Base-by-base conservation (phyloP, 768 basidiomycete species). In the Podaxis sp. region DNA sequence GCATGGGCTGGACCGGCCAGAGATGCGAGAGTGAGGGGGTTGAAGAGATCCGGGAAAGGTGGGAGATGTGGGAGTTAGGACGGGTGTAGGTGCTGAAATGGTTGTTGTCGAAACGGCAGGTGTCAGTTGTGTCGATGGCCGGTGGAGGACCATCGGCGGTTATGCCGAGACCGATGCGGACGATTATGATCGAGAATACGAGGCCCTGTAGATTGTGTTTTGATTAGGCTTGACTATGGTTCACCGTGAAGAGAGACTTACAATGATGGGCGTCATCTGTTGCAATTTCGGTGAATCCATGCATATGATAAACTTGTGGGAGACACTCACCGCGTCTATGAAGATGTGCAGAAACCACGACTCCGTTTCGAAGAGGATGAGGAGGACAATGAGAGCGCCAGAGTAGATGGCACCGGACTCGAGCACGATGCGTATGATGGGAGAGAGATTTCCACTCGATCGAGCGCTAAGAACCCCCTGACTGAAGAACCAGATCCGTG, bases 151-250 rank as follows among this genome's bases (percentile, higher is more conserved):
- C 53, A 37, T 55, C 61, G 2, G 72, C 59, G 15, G 62, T 59
- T 9, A 74, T 57, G 24, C 74, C 73, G 51, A 74, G 65, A 1
- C 71, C 75, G 46, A 76, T 67, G 25, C 74, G 74, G 47, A 76
- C 71, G 63, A 76, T 76, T 63, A 76, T 72, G 59, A 76, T 64
- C n/a, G 73, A 73, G 64, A 77, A 77, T 6, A 74, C 73, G 50
- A 75, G 64, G 37, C 60, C 74, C 68, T 73, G 59, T 37, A 11
- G 29, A 27, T 51, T 43, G 19, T 25, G 33, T 49, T 8, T 29
- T 59, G 17, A 52, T 37, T 24, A 19, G 46, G n/a, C 25, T 17
- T 29, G 40, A 40, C 13, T 6, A 33, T 38, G 11, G 19, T 27
- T 38, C 27, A 27, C 36, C 15, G 0, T 12, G 37, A n/a, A 9